Evolutionary conservation across 2,329 filamentous ascomycete genomes (phyloP), one percentile per base, ranked within the genome.

Genomic region (Sarocladium kiliense): DNA sequence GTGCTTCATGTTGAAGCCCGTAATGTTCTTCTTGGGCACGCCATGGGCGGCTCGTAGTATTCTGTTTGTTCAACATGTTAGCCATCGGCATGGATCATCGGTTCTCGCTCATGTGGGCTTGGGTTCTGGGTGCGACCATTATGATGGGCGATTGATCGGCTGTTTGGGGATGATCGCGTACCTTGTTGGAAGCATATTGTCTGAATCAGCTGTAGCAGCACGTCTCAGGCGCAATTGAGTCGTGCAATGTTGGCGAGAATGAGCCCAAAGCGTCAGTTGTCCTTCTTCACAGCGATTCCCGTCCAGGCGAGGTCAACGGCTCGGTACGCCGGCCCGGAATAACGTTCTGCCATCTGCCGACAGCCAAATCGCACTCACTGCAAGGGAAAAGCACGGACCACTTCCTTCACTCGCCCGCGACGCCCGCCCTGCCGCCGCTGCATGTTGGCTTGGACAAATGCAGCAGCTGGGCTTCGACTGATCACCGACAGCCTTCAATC

Each of bases 1-100:
- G 73, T 89, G 88, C 70, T 84, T 84, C 66, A 91, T 81, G 77
- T 94, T 87, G 81, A 97, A 97, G 75, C 93, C 93, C 66, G 93
- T 97, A 74, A 95, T 84, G 80, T 90, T 91, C 68, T 83, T 79
- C 77, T 81, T 80, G 64, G 73, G 71, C 67, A 74, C 73, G 67
- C 76, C 70, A 58, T 71, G 66, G 67, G 77, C 75, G 66, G 77
- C 76, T 67, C 79, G 74, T 71, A 82, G 74, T 71, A 71, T 64
- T 67, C 72, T 75, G 60, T 57, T 58, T 18, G 23, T 14, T 49
- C 18, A 37, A 25, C 26, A 36, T 53, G 58, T 65, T 36, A 64
- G 62, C 54, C 7, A 12, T 39, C 34, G 39, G 19, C 14, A 23
- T 39, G 32, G 12, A 25, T 2, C 5, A 19, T 41, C 34, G 6